Conservation (phyloP, 306 rosid genomes). For the Vigna unguiculata region DNA sequence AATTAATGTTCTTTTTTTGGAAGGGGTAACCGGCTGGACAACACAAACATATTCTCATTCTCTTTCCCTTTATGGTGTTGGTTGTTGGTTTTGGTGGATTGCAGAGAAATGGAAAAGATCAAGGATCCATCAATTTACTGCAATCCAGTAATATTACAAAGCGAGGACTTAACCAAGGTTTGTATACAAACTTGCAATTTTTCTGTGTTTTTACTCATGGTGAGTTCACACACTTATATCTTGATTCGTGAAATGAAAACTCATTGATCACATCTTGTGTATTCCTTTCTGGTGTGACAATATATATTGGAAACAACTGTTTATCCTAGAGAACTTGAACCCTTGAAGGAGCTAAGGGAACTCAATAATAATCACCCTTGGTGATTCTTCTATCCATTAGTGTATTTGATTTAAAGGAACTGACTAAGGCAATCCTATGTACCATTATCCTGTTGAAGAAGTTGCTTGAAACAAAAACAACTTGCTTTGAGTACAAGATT, state of each 20-base stretch:
- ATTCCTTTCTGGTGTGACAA: conserved; percentile 37
- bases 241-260: neutral
- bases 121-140: conserved; percentile 22
- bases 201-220: neutral
- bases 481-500: too few relatives aligned
- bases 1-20: neutral
- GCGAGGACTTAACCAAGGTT: conserved; percentile 51
- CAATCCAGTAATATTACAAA: conserved; percentile 49
- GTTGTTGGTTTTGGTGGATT: neutral
- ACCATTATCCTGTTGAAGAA: too few relatives aligned
- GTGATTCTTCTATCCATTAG: conserved; percentile 38
- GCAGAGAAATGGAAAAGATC: conserved; percentile 49
- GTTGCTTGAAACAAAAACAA: too few relatives aligned
- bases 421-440: too few relatives aligned
- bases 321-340: conserved; percentile 62
- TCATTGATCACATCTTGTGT: neutral
- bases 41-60: neutral
- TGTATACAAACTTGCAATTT: neutral
- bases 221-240: neutral
- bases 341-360: conserved; percentile 63
- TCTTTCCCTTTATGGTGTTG: conserved; percentile 1
- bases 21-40: neutral
- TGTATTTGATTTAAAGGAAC: conserved; percentile 15
- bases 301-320: conserved; percentile 69
- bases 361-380: conserved; percentile 51